These are phyloP conservation scores for Diaporthe ilicicola DNA, from an alignment of 2,329 filamentous ascomycete species.

Conservation along the genomic window DNA sequence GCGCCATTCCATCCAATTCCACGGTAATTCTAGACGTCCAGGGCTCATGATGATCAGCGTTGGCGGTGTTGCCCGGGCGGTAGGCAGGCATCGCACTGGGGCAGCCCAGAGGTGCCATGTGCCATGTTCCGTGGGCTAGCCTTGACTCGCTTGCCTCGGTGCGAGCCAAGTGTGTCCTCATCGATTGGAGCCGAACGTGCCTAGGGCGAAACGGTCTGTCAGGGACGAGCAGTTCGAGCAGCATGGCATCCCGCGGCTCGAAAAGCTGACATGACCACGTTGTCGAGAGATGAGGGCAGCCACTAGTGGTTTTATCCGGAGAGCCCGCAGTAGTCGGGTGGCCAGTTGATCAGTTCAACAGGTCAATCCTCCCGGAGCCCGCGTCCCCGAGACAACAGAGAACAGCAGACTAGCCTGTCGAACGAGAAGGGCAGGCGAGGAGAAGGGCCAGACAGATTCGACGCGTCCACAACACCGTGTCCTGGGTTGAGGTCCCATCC, in stretches of 20 bases:
- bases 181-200: not conserved
- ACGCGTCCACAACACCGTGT: constrained; percentile 17
- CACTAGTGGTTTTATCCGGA: constrained; percentile 17
- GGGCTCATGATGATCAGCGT: constrained; percentile 24
- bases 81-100: constrained; percentile 20
- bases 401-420: constrained; percentile 1
- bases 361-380: not conserved
- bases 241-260: not conserved
- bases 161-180: not conserved
- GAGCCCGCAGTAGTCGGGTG: constrained; percentile 23
- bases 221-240: not conserved
- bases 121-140: too few species aligned
- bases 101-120: not conserved
- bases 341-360: constrained; percentile 19
- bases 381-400: not conserved
- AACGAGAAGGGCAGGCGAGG: not conserved
- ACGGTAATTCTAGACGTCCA: constrained; percentile 22
- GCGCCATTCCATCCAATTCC: constrained; percentile 26
- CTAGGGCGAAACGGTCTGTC: not conserved
- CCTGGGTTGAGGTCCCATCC: not conserved
- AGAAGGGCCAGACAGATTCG: not conserved
- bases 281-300: not conserved
- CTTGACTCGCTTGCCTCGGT: constrained; percentile 5
- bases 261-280: constrained; percentile 4
- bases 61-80: constrained; percentile 16